Evolutionary conservation across 1,284 basidiomycete species (phyloP), one percentile per base, ranked within the genome.

Genomic region (Wolfiporia cocos): DNA sequence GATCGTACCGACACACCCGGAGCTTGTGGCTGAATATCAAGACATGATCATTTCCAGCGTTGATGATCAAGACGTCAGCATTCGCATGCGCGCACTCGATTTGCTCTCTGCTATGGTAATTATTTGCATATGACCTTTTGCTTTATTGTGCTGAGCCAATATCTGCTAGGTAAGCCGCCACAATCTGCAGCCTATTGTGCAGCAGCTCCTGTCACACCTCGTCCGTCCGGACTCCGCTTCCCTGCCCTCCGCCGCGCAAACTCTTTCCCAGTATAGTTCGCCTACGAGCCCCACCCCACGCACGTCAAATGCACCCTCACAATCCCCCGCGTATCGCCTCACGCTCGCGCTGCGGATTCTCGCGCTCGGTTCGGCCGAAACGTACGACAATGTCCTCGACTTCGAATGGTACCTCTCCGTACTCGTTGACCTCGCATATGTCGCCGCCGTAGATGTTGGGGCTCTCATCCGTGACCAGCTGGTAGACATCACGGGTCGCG

Each of bases 371-470:
- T 83, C 87, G 4, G 74, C 78, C 46, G 81, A 86, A 43, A 85
- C 86, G 5, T 99, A 96, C 56, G 81, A 83, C 41, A 86, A 94
- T 56, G 76, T 99, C 28, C 74, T 75, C 29, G 92, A 98, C 64
- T 97, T 98, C 58, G 86, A 94, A 55, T 99, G 96, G 96, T 96
- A 92, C 58, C 71, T 98, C 20, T 95, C 93, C 6, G 90, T 94
- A 3, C 78, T 97, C 19, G 76, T 96, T 34, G 91, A 96, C 53
- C 74, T 99, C 2, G 81, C 89, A 0, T 90, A 92, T 57, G 75
- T 97, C 34, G 86, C 86, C 34, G 78, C 79, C 32, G 89, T 83
- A 34, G 69, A 86, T 54, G 71, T 95, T 24, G 92, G 91, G 0
- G 52, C 65, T 0, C 75, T 82, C 52, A 83, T 96, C 46, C 74